These are phyloP conservation scores for Endothia cerciana DNA, from an alignment of 2,329 filamentous ascomycete species.

Conservation along the genomic window DNA sequence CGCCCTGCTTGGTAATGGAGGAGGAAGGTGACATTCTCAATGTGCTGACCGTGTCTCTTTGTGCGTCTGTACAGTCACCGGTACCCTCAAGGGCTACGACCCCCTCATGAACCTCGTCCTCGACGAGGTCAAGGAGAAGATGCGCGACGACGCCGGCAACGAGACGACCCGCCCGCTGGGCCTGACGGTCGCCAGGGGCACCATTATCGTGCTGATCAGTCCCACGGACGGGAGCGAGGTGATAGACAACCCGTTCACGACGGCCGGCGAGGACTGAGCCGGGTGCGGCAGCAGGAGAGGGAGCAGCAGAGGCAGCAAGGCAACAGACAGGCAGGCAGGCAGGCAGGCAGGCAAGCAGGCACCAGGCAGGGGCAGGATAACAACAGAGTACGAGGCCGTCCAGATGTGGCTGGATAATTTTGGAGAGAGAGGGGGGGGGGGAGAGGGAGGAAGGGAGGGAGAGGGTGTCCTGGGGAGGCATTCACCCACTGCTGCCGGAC, in stretches of 20 bases:
- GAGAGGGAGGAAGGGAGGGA: too few species aligned
- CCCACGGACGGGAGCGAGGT: constrained; percentile 94
- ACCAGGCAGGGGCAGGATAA: too few species aligned
- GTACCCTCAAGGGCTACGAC: constrained; percentile 92
- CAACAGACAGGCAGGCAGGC: too few species aligned
- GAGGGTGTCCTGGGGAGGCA: too few species aligned
- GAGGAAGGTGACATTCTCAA: too few species aligned
- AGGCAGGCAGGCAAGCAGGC: too few species aligned
- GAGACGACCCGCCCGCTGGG: constrained; percentile 80
- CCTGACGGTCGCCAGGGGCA: constrained; percentile 87
- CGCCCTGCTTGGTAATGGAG: too few species aligned
- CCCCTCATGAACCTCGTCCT: constrained; percentile 97
- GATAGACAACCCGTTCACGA: constrained; percentile 90
- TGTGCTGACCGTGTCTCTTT: not conserved
- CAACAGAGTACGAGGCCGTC: too few species aligned
- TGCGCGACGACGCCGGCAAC: constrained; percentile 93
- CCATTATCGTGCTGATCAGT: constrained; percentile 88
- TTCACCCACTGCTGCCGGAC: too few species aligned
- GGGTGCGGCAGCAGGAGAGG: not conserved
- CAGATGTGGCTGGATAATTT: too few species aligned
- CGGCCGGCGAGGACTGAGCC: constrained; percentile 57
- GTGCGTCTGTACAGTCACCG: constrained; percentile 64
- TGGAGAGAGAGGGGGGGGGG: too few species aligned
- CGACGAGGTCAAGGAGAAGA: constrained; percentile 88
- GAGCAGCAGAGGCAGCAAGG: not conserved